Evolutionary conservation across 2,329 filamentous ascomycete genomes (phyloP).

Genomic region (Cercospora sesami): DNA sequence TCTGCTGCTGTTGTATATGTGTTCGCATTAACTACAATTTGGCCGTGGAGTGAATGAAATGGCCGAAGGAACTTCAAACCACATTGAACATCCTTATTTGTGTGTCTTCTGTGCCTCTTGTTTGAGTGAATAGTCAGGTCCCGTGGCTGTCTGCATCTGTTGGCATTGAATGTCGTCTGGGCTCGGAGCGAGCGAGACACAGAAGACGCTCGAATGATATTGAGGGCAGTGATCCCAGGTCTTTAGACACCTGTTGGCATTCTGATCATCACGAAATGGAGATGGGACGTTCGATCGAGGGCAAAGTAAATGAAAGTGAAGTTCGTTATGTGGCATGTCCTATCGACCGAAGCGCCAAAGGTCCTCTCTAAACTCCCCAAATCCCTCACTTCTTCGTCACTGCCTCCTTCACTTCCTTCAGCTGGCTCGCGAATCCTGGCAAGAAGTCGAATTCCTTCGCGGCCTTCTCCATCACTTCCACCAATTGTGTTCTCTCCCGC

Average conservation of each 20-base stretch:
- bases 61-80: fast-evolving
- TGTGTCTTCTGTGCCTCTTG: background rate
- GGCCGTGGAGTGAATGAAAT: background rate
- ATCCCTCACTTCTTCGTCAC: background rate
- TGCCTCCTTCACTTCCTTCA: background rate
- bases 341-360: background rate
- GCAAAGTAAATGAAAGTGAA: background rate
- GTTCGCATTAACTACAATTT: background rate
- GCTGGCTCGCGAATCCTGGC: background rate
- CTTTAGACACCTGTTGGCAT: background rate
- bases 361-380: background rate
- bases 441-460: background rate
- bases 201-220: background rate
- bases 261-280: background rate
- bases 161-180: background rate
- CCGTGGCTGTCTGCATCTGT: background rate
- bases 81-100: background rate
- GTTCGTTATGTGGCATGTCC: background rate
- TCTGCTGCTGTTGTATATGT: background rate
- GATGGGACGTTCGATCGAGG: background rate
- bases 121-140: background rate
- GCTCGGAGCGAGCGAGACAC: background rate
- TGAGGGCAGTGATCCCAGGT: background rate
- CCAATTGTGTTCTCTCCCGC: background rate
- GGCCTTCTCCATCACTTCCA: background rate